Percentiles rank a stretch among this genome's conserved stretches.
These are phyloP conservation scores for Mycena capillaripes DNA, from an alignment of 768 basidiomycete species.

Conservation along the genomic window DNA sequence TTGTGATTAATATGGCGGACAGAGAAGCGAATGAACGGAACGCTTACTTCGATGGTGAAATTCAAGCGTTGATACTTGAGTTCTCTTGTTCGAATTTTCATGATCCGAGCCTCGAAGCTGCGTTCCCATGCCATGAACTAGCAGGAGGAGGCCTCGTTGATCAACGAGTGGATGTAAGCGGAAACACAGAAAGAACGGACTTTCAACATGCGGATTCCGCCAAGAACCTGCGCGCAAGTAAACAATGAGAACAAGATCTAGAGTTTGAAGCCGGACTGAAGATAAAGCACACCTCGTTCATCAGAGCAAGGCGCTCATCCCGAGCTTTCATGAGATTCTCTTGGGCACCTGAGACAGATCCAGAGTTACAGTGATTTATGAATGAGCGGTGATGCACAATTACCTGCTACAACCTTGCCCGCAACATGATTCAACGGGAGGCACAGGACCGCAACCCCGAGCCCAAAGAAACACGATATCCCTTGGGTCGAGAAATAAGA, in stretches of 20 bases:
- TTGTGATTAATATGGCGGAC: not conserved
- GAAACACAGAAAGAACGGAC: constrained; percentile 34
- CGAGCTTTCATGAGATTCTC: constrained; percentile 86
- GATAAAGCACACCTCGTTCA: constrained; percentile 89
- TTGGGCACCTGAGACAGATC: constrained; percentile 64
- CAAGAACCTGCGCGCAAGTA: constrained; percentile 83
- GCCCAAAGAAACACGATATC: constrained; percentile 83
- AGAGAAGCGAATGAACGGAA: not conserved
- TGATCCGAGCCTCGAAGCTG: constrained; percentile 72
- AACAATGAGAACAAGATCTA: not conserved
- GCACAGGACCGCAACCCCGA: constrained; percentile 78
- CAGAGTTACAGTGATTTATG: not conserved
- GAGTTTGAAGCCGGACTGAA: constrained; percentile 69
- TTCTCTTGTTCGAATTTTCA: constrained; percentile 71
- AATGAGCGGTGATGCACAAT: too few species aligned
- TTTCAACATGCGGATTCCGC: constrained; percentile 93
- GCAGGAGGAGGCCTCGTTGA: not conserved
- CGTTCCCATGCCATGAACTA: constrained; percentile 85
- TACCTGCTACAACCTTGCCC: constrained; percentile 79
- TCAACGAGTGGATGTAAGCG: too few species aligned
- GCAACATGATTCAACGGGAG: constrained; percentile 87
- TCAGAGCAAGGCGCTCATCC: constrained; percentile 78
- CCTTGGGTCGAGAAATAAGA: constrained; percentile 33
- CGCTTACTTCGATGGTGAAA: constrained; percentile 70
- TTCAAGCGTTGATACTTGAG: constrained; percentile 75